Evolutionary conservation across 2,329 filamentous ascomycete species (phyloP), one percentile per base, ranked within the genome.

Genomic region (Hortaea werneckii): DNA sequence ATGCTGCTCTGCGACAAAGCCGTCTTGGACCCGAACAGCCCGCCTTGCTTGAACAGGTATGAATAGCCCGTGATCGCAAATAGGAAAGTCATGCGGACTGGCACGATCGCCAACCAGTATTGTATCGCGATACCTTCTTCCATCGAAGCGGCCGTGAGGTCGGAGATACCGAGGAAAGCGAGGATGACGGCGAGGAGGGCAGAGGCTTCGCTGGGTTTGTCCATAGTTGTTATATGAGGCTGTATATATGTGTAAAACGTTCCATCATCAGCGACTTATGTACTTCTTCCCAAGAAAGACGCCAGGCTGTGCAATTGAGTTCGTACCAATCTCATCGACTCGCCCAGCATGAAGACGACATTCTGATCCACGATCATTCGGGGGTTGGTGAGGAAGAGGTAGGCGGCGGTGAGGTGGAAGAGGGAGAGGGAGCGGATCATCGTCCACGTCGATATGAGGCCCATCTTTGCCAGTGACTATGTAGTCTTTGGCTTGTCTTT

Each of bases 331-430:
- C 82, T 79, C 80, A 94, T 85, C 44, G 85, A 80, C 65, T 94
- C 84, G 45, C 87, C 87, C 27, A 95, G 69, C 29, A 95, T 76
- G 55, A 80, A 86, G 41, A 95, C 85, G 20, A 94, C 65, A 43
- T 83, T 80, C 59, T 94, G 87, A 60, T 90, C 83, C 41, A 85
- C 80, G 57, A 95, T 74, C 38, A 77, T 74, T 50, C 71, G 69
- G 5, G 89, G 89, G 48, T 76, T 81, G 37, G 79, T 83, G 58
- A 94, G 74, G 69, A 95, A 83, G 71, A 92, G 87, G 67, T 83
- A 88, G 58, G 82, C 87, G 41, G 92, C 72, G 5, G 85, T 86
- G 53, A 95, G 67, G 68, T 95, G 86, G 71, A 92, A 87, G 62
- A 94, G 77, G 56, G 84, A 85, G 56, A 95, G 71, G 43, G 80